Evolutionary conservation across 2,329 filamentous ascomycete species (phyloP).

Genomic region (Pseudocercospora musae): DNA sequence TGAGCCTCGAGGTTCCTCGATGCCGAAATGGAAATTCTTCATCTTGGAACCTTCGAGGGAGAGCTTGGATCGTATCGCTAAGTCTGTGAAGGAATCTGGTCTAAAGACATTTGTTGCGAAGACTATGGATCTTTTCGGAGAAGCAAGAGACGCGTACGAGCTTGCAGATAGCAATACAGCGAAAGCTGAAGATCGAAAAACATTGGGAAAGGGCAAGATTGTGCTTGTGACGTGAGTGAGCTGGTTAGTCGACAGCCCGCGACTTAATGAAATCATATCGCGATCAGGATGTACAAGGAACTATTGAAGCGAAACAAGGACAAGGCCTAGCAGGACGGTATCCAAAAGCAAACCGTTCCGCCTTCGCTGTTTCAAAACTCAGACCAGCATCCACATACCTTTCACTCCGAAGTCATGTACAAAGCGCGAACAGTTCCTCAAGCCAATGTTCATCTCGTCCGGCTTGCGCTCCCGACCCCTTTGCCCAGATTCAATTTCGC

Average conservation of each 20-base stretch:
- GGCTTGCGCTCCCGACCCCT: slow-evolving; percentile 9
- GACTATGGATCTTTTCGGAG: neutral
- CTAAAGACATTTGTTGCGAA: neutral
- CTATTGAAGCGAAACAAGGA: neutral
- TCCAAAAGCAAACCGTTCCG: slow-evolving; percentile 1
- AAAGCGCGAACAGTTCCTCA: neutral
- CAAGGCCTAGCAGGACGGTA: neutral
- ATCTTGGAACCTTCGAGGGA: neutral
- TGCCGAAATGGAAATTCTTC: neutral
- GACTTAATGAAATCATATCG: neutral
- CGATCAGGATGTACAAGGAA: neutral
- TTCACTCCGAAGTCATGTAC: slow-evolving; percentile 1
- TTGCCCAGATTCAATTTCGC: slow-evolving; percentile 6
- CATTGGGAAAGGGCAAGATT: neutral
- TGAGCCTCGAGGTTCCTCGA: neutral
- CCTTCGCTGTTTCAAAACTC: slow-evolving; percentile 1
- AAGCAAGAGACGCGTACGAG: neutral
- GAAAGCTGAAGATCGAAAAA: neutral
- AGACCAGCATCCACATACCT: neutral
- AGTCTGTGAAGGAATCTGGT: neutral
- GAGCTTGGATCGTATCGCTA: neutral
- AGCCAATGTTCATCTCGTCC: neutral
- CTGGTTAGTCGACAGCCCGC: neutral
- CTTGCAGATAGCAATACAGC: neutral
- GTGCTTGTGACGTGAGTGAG: neutral